These are phyloP conservation scores for Paxillus involutus DNA, from an alignment of 768 basidiomycete genomes.

Conservation along the genomic window DNA sequence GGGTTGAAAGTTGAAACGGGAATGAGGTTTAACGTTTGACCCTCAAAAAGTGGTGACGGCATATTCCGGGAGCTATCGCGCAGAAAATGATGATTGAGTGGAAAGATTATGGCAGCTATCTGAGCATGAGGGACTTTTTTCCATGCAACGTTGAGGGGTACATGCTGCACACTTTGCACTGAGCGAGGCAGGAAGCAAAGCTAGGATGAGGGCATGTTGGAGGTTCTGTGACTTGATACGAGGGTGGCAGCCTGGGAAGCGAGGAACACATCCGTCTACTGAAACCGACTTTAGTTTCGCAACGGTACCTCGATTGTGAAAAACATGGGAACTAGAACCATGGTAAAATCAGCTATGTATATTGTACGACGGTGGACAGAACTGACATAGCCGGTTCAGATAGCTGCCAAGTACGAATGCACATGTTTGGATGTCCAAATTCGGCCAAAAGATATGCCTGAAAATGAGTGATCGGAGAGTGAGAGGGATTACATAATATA, in stretches of 20 bases:
- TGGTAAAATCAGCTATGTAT: too few relatives aligned
- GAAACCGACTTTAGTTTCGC: background rate
- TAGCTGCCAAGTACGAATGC: too few relatives aligned
- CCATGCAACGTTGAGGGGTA: background rate
- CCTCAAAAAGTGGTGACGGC: background rate
- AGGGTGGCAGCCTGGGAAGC: slow-evolving; percentile 5
- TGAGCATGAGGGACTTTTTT: too few relatives aligned
- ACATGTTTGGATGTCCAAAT: too few relatives aligned
- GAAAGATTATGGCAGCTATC: background rate
- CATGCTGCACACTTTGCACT: background rate
- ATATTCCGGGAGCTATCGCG: background rate
- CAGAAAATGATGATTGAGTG: background rate
- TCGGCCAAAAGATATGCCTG: too few relatives aligned
- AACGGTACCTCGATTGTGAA: too few relatives aligned
- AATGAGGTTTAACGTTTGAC: background rate
- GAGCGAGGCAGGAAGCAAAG: too few relatives aligned
- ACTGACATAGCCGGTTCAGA: too few relatives aligned
- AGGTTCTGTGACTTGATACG: background rate
- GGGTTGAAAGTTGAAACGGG: too few relatives aligned
- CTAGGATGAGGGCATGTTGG: background rate
- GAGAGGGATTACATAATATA: slow-evolving; percentile 21
- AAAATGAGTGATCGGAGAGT: slow-evolving; percentile 22
- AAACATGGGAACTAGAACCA: background rate
- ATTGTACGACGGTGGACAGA: too few relatives aligned
- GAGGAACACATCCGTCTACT: background rate